Base-by-base conservation (phyloP, 805 yeast genomes). In the Candida suzukii region DNA sequence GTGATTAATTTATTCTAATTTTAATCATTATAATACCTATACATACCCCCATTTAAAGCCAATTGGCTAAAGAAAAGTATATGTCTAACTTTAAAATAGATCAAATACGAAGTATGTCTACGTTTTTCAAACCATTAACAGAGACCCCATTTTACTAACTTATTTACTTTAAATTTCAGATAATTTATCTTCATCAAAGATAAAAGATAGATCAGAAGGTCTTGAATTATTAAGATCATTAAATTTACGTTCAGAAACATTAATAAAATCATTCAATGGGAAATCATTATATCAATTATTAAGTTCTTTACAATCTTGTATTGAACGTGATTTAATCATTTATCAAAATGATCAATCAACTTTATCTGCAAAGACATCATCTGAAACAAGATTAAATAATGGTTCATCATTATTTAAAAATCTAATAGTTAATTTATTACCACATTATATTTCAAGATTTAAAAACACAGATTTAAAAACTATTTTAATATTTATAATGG, bases 181-280 rank as follows among this genome's bases (percentile, higher is more conserved):
- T 18, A 9, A 7, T 8, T 18, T 80, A 31, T 61, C 61, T 20
- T 80, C 86, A 1, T 45, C 68, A 3, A 79, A 73, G 50, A 60
- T 76, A 26, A 72, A 70, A 46, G 84, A 78, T 13, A 60, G 86
- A 30, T 74, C 64, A 46, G 76, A 71, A 37, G 83, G 74, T 0
- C 50, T 80, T 9, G 54, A 56, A 18, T 61, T 55, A 22, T 48
- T 76, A 22, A 67, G 67, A 11, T 60, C 59, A 17, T 43, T 58
- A 24, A 49, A 54, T 19, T 45, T 54, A 9, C 41, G 29, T 18
- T 58, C 56, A 11, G 33, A 35, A 34, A 54, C 47, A 43, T 52
- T 47, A 40, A 50, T 44, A 40, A 46, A 38, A 40, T 53, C 24
- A 20, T 4, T 35, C 17, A 43, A 52, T 4, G 33, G 55, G 18